These are phyloP conservation scores for Talaromyces ruber DNA, from an alignment of 495 filamentous ascomycete species.

Conservation along the genomic window DNA sequence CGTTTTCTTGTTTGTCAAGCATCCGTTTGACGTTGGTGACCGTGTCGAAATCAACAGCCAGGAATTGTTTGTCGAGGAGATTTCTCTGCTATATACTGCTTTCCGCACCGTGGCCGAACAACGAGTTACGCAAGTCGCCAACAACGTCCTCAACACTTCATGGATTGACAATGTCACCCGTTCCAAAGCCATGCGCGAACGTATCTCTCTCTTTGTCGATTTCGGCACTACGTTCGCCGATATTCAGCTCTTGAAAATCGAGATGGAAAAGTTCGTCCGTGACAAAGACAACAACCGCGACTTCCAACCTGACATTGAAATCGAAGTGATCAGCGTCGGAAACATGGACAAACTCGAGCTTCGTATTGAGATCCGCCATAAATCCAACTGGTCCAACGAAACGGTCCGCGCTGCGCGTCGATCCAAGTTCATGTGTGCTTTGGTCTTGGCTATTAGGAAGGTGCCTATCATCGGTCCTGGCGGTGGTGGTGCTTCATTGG, in stretches of 20 bases:
- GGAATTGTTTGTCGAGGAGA: slow-evolving; percentile 80
- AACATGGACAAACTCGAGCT: slow-evolving; percentile 85
- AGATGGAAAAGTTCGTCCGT: slow-evolving; percentile 78
- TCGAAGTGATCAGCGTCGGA: slow-evolving; percentile 70
- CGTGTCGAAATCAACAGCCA: slow-evolving; percentile 72
- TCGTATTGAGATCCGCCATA: slow-evolving; percentile 77
- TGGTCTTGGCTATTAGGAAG: slow-evolving; percentile 76
- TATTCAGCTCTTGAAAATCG: slow-evolving; percentile 67
- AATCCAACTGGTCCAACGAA: slow-evolving; percentile 95
- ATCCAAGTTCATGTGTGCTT: slow-evolving; percentile 94
- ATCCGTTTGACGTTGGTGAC: slow-evolving; percentile 88
- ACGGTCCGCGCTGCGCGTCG: slow-evolving; percentile 71
- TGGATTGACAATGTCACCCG: slow-evolving; percentile 93
- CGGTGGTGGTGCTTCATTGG: slow-evolving; percentile 57
- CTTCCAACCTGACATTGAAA: slow-evolving; percentile 75
- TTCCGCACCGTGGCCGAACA: slow-evolving; percentile 76
- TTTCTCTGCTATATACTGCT: slow-evolving; percentile 88
- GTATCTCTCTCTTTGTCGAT: slow-evolving; percentile 64
- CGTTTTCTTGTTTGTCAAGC: slow-evolving; percentile 98
- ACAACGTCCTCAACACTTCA: slow-evolving; percentile 79
- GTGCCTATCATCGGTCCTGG: slow-evolving; percentile 82
- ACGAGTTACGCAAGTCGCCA: slow-evolving; percentile 83
- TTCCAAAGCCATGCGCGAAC: slow-evolving; percentile 85
- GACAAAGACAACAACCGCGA: slow-evolving; percentile 82
- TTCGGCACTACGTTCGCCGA: slow-evolving; percentile 86